Base-by-base conservation (phyloP, 2,329 filamentous ascomycete genomes). In the Fusarium foetens region DNA sequence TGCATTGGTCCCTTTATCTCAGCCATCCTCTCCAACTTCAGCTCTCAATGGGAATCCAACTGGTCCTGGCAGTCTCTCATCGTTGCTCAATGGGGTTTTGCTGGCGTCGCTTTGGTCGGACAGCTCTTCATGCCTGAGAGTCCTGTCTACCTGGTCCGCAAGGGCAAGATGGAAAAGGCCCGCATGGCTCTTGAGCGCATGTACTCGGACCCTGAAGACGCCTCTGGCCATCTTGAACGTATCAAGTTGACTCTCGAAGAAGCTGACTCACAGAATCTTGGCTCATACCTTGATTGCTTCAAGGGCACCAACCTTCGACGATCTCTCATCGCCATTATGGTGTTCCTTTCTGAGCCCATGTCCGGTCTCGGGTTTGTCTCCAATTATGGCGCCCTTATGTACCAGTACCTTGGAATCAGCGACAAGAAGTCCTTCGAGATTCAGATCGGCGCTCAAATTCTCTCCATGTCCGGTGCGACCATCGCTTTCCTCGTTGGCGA, bases 161-260 rank as follows among this genome's bases (percentile, higher is more conserved):
- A 82, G 58, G 79, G 78, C 8, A 76, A 77, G 10, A 75, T 83
- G 16, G 66, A 68, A 1, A 57, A 52, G 35, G 66, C 66, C 0
- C 49, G 43, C 2, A 38, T 27, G 12, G 64, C 58, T 19, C 85
- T 88, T 74, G 81, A 81, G 55, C 84, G 86, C 51, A 84, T 90
- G 54, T 74, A 74, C 29, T 63, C 73, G 0, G 84, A 87, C 68
- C 83, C 84, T 0, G 61, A 76, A 0, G 79, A 78, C 8, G 75
- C 78, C 3, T 80, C 84, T 38, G 80, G 83, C 10, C 81, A 83
- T 65, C 79, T 86, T 11, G 75, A 79, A 14, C 81, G 83, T 25
- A 84, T 89, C 62, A 81, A 84, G 69, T 79, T 82, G n/a, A 86
- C 88, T 60, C 81, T 85, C 29, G 83, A 86, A 68, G 81, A 84